Conservation (phyloP, 371 early-diverging fungal genomes). For the Mucor indicus region DNA sequence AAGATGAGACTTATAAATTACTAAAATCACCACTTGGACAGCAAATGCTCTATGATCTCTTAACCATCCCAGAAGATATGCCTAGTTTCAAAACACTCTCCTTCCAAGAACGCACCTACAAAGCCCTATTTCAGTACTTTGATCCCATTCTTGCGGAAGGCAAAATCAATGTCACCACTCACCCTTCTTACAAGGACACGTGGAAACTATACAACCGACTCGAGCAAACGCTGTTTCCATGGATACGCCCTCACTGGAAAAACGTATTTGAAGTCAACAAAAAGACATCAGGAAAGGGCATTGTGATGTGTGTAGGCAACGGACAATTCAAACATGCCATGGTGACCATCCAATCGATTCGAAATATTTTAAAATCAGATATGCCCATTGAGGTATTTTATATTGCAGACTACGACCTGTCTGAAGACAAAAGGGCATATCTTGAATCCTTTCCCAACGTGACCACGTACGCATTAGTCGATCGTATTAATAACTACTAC, state of each 20-base stretch:
- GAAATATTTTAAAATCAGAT: constrained; percentile 50
- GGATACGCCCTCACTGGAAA: constrained; percentile 26
- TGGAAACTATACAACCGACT: constrained; percentile 23
- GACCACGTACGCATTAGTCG: constrained; percentile 44
- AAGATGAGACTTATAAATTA: constrained; percentile 10
- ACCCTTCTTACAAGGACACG: constrained; percentile 10
- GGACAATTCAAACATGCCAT: constrained; percentile 59
- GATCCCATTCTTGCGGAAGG: constrained; percentile 30
- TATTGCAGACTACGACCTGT: constrained; percentile 56
- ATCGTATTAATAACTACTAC: constrained; percentile 46
- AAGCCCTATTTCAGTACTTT: constrained; percentile 28
- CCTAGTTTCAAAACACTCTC: constrained; percentile 27
- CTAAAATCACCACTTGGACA: constrained; percentile 24
- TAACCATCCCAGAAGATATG: constrained; percentile 21
- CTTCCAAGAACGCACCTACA: constrained; percentile 23
- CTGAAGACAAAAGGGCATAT: constrained; percentile 29
- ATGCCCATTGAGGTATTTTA: constrained; percentile 76
- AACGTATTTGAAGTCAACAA: constrained; percentile 28
- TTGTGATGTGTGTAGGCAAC: constrained; percentile 70
- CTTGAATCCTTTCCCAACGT: constrained; percentile 43
- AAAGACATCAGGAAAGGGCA: too few species aligned
- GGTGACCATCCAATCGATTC: constrained; percentile 53
- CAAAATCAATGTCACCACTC: constrained; percentile 10
- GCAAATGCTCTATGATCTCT: constrained; percentile 13
- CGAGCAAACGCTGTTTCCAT: constrained; percentile 25